Evolutionary conservation across 1,284 basidiomycete genomes (phyloP), one percentile per base, ranked within the genome.

Genomic region (Apiotrichum laibachii): DNA sequence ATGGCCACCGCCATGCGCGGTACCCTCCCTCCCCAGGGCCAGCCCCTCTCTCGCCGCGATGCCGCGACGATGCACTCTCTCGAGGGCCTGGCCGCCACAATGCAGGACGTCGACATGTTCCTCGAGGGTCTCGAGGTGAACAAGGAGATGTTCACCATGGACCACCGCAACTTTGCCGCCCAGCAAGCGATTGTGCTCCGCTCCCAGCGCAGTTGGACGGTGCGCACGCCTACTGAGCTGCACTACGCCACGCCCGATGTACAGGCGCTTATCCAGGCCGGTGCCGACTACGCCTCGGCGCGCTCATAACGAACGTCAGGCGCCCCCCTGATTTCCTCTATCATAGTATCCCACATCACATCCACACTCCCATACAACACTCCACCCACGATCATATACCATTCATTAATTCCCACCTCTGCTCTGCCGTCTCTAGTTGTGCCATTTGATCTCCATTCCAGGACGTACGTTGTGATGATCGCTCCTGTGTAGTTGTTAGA

Each of bases 131-230:
- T 95, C 62, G 90, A 92, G 55, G 88, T 92, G 70, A 89, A 92
- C 67, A 85, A 88, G n/a, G 90, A 92, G 57, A 72, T 90, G 75
- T 95, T 95, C 79, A 90, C 87, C 33, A 85, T 88, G 68, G 91
- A 94, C 77, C 88, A 91, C 70, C 83, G 91, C 57, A 94, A 94
- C 77, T 90, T 91, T 77, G 91, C 90, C 50, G 92, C 92, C 59
- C 92, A 96, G 74, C 90, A 93, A 85, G 91, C 92, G 21, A 92
- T 94, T 85, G 90, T 96, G 60, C 81, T 96, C 18, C 83, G 92
- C 37, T 88, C 92, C 69, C 93, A 97, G 77, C 91, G 91, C 77
- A 88, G 87, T 71, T 96, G 92, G 92, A 93, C 86, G 62, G 85
- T 86, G 22, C 82, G 90, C 55, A 91, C 89, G 65, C 85, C 89